Percentiles rank a stretch among this genome's conserved stretches.
Conservation (phyloP, 1,284 basidiomycete genomes). For the Marasmius sp. region DNA sequence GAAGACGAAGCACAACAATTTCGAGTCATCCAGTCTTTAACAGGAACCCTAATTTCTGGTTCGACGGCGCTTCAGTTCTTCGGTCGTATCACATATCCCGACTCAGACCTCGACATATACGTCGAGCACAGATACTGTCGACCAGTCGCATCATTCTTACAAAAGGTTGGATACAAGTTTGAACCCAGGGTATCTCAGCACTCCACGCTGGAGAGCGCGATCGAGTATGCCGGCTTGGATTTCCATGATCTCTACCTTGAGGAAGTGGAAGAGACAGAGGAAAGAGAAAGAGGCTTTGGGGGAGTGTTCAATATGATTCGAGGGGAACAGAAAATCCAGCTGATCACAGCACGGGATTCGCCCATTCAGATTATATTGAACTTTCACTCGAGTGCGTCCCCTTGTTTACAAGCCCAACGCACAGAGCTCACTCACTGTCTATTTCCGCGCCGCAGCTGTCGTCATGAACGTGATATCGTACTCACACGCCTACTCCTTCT, state of each 20-base stretch:
- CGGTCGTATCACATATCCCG: constrained; percentile 26
- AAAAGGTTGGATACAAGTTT: constrained; percentile 18
- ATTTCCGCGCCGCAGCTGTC: constrained; percentile 7
- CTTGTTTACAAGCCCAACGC: too few relatives aligned
- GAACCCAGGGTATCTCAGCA: constrained; percentile 1
- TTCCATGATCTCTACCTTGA: not conserved
- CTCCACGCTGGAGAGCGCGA: not conserved
- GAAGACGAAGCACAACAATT: constrained; percentile 21
- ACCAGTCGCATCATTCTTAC: constrained; percentile 16
- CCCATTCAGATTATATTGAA: constrained; percentile 11
- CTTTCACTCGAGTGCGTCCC: constrained; percentile 19
- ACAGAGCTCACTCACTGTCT: not conserved
- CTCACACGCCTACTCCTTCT: constrained; percentile 18
- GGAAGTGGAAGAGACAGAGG: not conserved
- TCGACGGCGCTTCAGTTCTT: constrained; percentile 40
- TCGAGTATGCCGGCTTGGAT: not conserved
- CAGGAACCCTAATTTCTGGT: constrained; percentile 37
- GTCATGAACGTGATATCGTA: constrained; percentile 23
- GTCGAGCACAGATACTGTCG: constrained; percentile 18
- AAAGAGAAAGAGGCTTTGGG: constrained; percentile 2
- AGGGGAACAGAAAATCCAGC: constrained; percentile 9
- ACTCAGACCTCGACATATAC: constrained; percentile 39
- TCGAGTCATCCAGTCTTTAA: constrained; percentile 28
- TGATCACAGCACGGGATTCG: constrained; percentile 10
- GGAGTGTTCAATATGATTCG: constrained; percentile 10